Base-by-base conservation (phyloP, 352 stramenopile genomes). In the Phytophthora palmivora region DNA sequence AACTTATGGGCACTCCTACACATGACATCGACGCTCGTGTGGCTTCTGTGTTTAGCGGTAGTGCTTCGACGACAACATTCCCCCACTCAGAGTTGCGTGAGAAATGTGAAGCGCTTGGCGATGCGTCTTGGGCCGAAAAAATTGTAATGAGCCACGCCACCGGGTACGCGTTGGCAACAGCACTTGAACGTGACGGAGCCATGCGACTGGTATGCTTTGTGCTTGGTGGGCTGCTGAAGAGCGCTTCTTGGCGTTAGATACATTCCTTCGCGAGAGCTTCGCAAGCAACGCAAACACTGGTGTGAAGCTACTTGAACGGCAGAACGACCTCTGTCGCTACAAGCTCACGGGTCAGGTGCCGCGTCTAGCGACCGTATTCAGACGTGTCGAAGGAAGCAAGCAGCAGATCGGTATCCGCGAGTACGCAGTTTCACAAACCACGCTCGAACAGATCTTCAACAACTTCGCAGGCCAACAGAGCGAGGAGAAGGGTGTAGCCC, bases 401-500 rank as follows among this genome's bases (percentile, higher is more conserved):
- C 38, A 65, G 16, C 46, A 78, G 39, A 62, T 91, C 30, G 59
- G 76, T 33, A 88, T 97, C 19, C 69, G 79, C 34, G 88, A 97
- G 51, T 98, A 97, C 66, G 82, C 80, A 7, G 80, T 97, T 12
- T 94, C 74, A 9, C 87, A 97, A 67, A 97, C 90, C 33, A 93
- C 89, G 14, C 73, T 98, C 14, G 90, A 97, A 78, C 91, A 97
- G 63, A 95, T 98, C 43, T 98, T 98, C 76, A 97, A 97, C 64
- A 74, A 72, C 28, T 97, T 97, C 50, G 89, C 91, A 11, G 77
- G 77, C 19, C 72, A 96, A 65, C 88, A 97, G 58, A 75, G 62
- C 37, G 76, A 90, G 42, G 81, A 90, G 59, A 76, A 82, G 46
- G 78, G 76, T 19, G 72, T 88, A 18, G 81, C 81, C 24, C 74